phyloP scores from a whole-genome alignment of 2,329 filamentous ascomycete genomes.

The Pochonia chlamydosporia region DNA sequence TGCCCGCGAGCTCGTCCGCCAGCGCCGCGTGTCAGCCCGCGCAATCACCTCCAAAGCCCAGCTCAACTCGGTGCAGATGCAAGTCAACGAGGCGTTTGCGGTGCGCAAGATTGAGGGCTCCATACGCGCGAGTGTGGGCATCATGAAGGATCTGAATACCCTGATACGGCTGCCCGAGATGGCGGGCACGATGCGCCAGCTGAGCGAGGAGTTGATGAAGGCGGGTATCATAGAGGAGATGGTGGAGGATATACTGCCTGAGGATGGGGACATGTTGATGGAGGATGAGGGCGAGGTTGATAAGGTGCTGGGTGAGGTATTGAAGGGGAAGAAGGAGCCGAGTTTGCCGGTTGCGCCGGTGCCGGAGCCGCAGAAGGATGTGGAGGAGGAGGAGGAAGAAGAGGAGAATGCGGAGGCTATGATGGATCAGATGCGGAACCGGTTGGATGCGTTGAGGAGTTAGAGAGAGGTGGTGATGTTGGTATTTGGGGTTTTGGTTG shows the following conservation, averaged over 20 bases:
- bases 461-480: constrained; percentile 30
- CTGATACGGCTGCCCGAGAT: constrained; percentile 80
- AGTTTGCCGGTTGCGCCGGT: constrained; percentile 51
- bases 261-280: constrained; percentile 63
- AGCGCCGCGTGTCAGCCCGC: constrained; percentile 68
- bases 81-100: constrained; percentile 93
- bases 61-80: constrained; percentile 89
- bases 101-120: constrained; percentile 94
- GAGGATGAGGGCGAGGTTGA: constrained; percentile 83
- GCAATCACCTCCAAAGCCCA: constrained; percentile 87
- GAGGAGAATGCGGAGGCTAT: constrained; percentile 85
- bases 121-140: constrained; percentile 77
- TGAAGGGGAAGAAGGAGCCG: constrained; percentile 71
- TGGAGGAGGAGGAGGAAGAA: constrained; percentile 50
- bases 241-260: constrained; percentile 80
- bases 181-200: constrained; percentile 80
- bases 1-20: constrained; percentile 78
- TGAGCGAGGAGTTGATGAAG: constrained; percentile 83
- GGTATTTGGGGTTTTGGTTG: neutral
- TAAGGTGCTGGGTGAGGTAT: constrained; percentile 83
- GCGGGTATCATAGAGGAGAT: constrained; percentile 98
- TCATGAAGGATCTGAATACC: constrained; percentile 95
- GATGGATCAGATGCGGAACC: constrained; percentile 88
- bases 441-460: constrained; percentile 86
- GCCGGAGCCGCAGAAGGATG: constrained; percentile 44